These are phyloP conservation scores for Lactifluus subvellereus DNA, from an alignment of 768 basidiomycete genomes.

Conservation along the genomic window DNA sequence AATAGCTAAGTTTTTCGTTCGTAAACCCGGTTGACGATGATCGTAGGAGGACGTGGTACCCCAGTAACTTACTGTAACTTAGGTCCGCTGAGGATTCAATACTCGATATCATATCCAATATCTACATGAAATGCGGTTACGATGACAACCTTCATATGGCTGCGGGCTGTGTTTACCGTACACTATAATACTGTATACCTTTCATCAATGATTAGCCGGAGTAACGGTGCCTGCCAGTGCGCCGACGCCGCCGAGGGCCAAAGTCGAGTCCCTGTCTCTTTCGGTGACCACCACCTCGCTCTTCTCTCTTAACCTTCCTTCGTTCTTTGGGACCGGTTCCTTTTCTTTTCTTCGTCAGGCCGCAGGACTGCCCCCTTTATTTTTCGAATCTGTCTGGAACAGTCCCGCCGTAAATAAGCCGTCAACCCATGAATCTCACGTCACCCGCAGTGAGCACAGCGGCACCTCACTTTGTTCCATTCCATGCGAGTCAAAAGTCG, in stretches of 20 bases:
- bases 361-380: constrained; percentile 31
- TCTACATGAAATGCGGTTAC: neutral
- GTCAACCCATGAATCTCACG: neutral
- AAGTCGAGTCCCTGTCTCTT: neutral
- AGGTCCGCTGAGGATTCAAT: too few species aligned
- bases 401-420: constrained; percentile 24
- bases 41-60: too few species aligned
- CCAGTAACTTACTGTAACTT: too few species aligned
- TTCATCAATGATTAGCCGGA: too few species aligned
- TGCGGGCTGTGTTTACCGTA: neutral
- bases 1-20: constrained; percentile 45
- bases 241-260: too few species aligned
- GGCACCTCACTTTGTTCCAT: neutral
- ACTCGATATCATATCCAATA: too few species aligned
- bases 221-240: too few species aligned
- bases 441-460: neutral
- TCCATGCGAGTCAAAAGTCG: neutral
- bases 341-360: constrained; percentile 26
- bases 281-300: constrained; percentile 4
- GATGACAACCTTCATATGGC: neutral
- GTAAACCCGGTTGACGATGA: constrained; percentile 17
- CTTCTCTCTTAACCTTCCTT: constrained; percentile 5
- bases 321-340: constrained; percentile 21
- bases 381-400: constrained; percentile 29
- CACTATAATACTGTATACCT: too few species aligned